Evolutionary conservation across 352 stramenopile genomes (phyloP).

Genomic region (Pythium graminicola): DNA sequence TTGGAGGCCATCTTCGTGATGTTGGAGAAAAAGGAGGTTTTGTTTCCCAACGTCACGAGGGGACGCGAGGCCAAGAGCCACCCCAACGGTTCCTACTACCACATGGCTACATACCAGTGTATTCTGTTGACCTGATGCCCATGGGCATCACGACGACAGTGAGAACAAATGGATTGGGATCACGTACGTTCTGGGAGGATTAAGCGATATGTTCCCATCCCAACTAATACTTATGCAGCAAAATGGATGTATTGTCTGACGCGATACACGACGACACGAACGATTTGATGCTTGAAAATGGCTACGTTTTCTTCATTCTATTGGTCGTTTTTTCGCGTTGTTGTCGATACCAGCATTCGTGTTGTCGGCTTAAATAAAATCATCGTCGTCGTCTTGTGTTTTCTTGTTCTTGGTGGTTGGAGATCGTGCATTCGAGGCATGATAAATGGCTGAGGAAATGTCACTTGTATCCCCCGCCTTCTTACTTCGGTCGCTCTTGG

Average conservation of each 20-base stretch:
- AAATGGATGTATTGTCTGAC: too few species aligned
- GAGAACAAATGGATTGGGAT: too few species aligned
- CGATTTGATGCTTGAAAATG: not conserved
- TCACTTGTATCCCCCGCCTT: constrained; percentile 18
- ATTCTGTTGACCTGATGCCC: constrained; percentile 5
- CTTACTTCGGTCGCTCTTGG: constrained; percentile 9
- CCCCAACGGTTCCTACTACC: too few species aligned
- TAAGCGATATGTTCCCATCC: too few species aligned
- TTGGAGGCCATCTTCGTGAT: constrained; percentile 58
- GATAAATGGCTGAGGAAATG: constrained; percentile 43
- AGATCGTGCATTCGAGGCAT: constrained; percentile 22
- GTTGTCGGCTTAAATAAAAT: constrained; percentile 63
- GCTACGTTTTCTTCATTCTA: not conserved
- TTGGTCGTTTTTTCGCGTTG: not conserved
- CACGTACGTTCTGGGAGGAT: too few species aligned
- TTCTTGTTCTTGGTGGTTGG: constrained; percentile 13
- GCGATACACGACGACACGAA: too few species aligned
- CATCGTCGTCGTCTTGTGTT: constrained; percentile 44
- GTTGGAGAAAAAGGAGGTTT: not conserved
- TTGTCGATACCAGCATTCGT: too few species aligned
- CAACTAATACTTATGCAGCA: too few species aligned
- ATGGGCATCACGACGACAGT: too few species aligned
- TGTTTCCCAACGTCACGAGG: not conserved
- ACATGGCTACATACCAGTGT: constrained; percentile 8
- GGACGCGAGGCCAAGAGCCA: not conserved